Conservation (phyloP, 78 protist species). For the Bigelowiella natans region DNA sequence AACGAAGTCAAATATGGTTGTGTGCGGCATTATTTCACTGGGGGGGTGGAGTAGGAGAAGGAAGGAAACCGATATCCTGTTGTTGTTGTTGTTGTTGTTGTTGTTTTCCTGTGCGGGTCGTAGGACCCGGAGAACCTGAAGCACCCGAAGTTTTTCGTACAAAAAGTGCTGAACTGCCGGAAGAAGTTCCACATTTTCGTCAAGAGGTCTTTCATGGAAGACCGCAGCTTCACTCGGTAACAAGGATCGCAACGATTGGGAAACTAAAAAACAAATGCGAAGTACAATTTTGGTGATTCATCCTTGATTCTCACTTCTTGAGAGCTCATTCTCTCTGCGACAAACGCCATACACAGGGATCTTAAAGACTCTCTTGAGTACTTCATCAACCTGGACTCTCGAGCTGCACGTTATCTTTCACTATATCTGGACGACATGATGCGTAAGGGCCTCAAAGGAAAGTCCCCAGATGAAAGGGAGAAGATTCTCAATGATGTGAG, state of each 20-base stretch:
- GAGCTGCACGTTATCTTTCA: constrained; percentile 13
- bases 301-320: no score
- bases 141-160: not conserved
- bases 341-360: no score
- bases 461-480: not conserved
- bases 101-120: no score
- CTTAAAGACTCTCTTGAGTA: constrained; percentile 3
- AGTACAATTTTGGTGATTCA: no score
- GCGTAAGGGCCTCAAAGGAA: not conserved
- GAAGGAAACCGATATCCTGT: no score
- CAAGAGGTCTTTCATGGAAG: not conserved
- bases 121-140: not conserved
- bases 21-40: no score
- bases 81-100: no score
- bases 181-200: not conserved
- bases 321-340: no score
- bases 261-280: no score
- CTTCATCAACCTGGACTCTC: constrained; percentile 8
- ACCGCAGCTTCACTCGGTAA: not conserved
- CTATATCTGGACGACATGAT: constrained; percentile 4
- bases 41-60: no score
- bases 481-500: not conserved
- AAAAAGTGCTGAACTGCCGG: not conserved
- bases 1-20: no score
- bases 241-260: no score